Evolutionary conservation across 202 grass and related monocot genomes (phyloP).

Genomic region (Hordeum pubiflorum): DNA sequence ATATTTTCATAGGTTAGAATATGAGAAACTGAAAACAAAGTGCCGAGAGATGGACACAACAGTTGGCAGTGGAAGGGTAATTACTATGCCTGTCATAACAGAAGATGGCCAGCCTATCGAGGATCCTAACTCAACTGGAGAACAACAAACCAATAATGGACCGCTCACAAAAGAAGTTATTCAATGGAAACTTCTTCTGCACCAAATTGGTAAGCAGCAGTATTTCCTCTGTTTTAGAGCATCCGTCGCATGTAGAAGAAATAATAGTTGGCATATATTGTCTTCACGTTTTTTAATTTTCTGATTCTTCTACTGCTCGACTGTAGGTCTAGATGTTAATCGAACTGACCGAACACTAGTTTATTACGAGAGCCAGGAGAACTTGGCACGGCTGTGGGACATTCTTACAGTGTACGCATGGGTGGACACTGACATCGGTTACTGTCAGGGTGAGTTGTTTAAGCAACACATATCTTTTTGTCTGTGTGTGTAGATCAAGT

Average conservation of each 20-base stretch:
- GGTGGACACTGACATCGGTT: slow-evolving; percentile 89
- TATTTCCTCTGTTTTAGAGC: background rate
- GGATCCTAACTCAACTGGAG: slow-evolving; percentile 34
- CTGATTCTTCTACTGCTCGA: slow-evolving; percentile 17
- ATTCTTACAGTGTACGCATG: slow-evolving; percentile 93
- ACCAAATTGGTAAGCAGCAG: slow-evolving; percentile 79
- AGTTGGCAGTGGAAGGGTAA: slow-evolving; percentile 75
- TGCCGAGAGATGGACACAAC: slow-evolving; percentile 80
- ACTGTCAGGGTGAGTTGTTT: slow-evolving; percentile 75
- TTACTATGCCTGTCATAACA: slow-evolving; percentile 74
- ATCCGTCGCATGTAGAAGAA: background rate
- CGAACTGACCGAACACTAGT: slow-evolving; percentile 88
- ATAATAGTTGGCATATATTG: background rate
- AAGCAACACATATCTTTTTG: background rate
- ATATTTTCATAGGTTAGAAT: slow-evolving; percentile 67
- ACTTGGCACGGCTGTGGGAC: slow-evolving; percentile 81
- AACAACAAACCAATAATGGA: slow-evolving; percentile 17
- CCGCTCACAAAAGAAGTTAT: slow-evolving; percentile 52
- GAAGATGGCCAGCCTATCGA: slow-evolving; percentile 79
- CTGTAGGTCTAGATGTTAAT: slow-evolving; percentile 80
- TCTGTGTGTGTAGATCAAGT: background rate
- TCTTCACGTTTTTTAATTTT: slow-evolving; percentile 7
- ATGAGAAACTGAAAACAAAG: slow-evolving; percentile 74
- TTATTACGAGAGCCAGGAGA: slow-evolving; percentile 79
- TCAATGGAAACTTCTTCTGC: slow-evolving; percentile 87